Conservation (phyloP, 352 stramenopile species). For the Saprolegnia diclina region DNA sequence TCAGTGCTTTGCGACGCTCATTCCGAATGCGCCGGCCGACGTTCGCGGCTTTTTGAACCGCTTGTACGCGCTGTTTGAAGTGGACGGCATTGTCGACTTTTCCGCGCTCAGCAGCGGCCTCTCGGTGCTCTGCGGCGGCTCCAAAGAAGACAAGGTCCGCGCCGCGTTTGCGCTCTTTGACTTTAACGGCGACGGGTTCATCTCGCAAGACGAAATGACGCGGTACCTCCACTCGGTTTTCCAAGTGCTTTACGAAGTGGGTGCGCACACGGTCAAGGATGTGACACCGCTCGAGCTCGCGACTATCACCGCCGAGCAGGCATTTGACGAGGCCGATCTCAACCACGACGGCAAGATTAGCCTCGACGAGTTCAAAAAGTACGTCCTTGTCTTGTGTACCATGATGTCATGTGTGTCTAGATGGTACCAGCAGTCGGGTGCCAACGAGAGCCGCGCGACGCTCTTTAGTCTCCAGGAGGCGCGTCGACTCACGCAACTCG, state of each 20-base stretch:
- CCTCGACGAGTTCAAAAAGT: slow-evolving; percentile 33
- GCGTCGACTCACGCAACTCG: slow-evolving; percentile 16
- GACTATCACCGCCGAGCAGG: slow-evolving; percentile 29
- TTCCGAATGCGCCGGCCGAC: background rate
- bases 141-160: slow-evolving; percentile 30
- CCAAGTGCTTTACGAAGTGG: slow-evolving; percentile 28
- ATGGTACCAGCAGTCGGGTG: slow-evolving; percentile 36
- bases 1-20: slow-evolving; percentile 23
- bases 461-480: slow-evolving; percentile 26
- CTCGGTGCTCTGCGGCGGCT: slow-evolving; percentile 33
- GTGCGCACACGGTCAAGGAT: background rate
- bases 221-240: slow-evolving; percentile 29
- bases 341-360: slow-evolving; percentile 30
- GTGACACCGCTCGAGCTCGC: slow-evolving; percentile 28
- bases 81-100: slow-evolving; percentile 33
- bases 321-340: slow-evolving; percentile 32
- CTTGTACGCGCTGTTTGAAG: slow-evolving; percentile 32
- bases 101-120: slow-evolving; percentile 31
- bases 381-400: background rate
- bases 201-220: slow-evolving; percentile 33
- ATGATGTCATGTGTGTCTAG: slow-evolving; percentile 2
- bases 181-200: slow-evolving; percentile 32
- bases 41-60: slow-evolving; percentile 16
- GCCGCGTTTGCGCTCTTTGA: slow-evolving; percentile 34
- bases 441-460: slow-evolving; percentile 56